Evolutionary conservation across 768 basidiomycete genomes (phyloP).

Genomic region (Asterophora lycoperdoides): DNA sequence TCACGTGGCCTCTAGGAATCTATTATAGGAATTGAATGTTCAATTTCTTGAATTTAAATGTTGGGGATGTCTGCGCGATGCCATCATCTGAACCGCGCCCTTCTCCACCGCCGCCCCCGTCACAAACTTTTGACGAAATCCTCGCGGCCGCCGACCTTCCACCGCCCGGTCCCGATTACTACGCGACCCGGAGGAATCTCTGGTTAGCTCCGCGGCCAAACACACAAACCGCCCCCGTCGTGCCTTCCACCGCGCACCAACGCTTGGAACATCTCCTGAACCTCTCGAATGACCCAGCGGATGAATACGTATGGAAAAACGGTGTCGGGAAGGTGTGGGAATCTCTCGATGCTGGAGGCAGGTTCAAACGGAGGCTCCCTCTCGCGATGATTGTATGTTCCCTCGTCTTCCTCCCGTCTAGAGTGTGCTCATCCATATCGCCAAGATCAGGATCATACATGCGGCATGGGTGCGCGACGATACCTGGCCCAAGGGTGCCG

Average conservation of each 20-base stretch:
- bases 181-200: slow-evolving; percentile 54
- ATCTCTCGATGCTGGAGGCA: slow-evolving; percentile 53
- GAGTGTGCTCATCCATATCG: slow-evolving; percentile 14
- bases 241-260: slow-evolving; percentile 35
- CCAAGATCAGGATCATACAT: slow-evolving; percentile 68
- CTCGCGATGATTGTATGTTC: slow-evolving; percentile 57
- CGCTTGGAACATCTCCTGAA: slow-evolving; percentile 50
- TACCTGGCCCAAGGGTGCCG: slow-evolving; percentile 66
- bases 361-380: slow-evolving; percentile 57
- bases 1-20: slow-evolving; percentile 12
- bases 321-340: slow-evolving; percentile 62
- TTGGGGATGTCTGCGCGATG: background rate
- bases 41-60: too few species aligned
- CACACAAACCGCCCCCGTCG: slow-evolving; percentile 15
- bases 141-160: slow-evolving; percentile 42
- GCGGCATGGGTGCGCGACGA: slow-evolving; percentile 73
- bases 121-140: slow-evolving; percentile 33
- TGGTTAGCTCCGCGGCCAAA: slow-evolving; percentile 45
- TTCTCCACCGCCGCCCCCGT: background rate
- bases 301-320: slow-evolving; percentile 51
- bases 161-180: slow-evolving; percentile 60
- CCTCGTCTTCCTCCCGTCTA: slow-evolving; percentile 1
- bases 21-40: too few species aligned
- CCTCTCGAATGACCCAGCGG: slow-evolving; percentile 41
- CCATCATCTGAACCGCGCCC: background rate